These are phyloP conservation scores for Cladobotryum mycophilum DNA, from an alignment of 2,329 filamentous ascomycete species.

Conservation along the genomic window DNA sequence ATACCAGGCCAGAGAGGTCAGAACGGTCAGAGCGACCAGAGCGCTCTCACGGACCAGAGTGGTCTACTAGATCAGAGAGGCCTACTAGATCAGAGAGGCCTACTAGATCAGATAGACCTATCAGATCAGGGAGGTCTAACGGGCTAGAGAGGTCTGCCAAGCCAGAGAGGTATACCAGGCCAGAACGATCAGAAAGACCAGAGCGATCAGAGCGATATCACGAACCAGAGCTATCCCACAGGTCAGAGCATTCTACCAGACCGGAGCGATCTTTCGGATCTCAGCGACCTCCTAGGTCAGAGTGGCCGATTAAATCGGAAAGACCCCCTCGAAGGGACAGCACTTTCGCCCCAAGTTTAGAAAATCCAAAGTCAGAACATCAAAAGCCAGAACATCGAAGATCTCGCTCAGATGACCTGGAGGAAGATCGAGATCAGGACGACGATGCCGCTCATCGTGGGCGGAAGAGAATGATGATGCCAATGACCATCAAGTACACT, in stretches of 20 bases:
- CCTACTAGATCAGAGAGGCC: background rate
- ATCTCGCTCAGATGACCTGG: background rate
- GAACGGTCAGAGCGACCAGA: too few species aligned
- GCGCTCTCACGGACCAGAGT: background rate
- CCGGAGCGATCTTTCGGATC: background rate
- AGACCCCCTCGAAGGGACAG: background rate
- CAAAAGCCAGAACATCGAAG: background rate
- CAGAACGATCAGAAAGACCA: background rate
- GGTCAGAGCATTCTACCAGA: background rate
- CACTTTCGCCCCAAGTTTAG: background rate
- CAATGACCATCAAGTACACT: slow-evolving; percentile 49
- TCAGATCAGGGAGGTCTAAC: background rate
- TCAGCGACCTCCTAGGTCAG: background rate
- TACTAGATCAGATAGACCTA: background rate
- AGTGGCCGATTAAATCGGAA: background rate
- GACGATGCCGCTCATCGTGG: slow-evolving; percentile 12
- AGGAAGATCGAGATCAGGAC: background rate
- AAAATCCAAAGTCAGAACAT: background rate
- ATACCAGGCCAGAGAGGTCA: background rate
- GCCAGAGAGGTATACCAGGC: background rate
- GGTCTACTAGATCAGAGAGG: background rate
- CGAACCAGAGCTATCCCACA: background rate
- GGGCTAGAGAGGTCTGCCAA: background rate
- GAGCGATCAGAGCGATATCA: background rate
- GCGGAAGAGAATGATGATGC: slow-evolving; percentile 27